phyloP scores from a whole-genome alignment of 371 early-diverging fungal genomes.

The Haplosporangium sp. region DNA sequence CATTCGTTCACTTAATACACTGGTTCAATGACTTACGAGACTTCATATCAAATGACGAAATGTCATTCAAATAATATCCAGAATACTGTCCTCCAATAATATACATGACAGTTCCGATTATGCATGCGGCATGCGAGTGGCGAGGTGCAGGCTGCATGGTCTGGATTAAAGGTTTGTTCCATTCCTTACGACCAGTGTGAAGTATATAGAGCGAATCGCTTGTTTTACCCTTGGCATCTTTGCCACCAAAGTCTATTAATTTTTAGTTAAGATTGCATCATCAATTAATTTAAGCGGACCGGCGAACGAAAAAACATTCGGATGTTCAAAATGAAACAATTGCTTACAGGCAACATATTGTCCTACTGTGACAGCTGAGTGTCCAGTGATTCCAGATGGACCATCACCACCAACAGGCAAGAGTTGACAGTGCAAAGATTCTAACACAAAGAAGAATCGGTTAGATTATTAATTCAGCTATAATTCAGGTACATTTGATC shows the following conservation, averaged over 20 bases:
- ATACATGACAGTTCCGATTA: slow-evolving; percentile 74
- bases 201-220: slow-evolving; percentile 36
- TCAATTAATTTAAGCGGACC: background rate
- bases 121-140: slow-evolving; percentile 75
- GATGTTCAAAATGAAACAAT: background rate
- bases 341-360: slow-evolving; percentile 54
- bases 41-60: slow-evolving; percentile 75
- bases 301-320: background rate
- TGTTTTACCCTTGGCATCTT: slow-evolving; percentile 54
- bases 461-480: background rate
- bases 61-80: slow-evolving; percentile 76
- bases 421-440: slow-evolving; percentile 47
- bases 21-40: slow-evolving; percentile 58
- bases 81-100: slow-evolving; percentile 81
- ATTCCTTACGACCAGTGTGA: slow-evolving; percentile 59
- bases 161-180: slow-evolving; percentile 68
- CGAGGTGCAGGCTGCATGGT: slow-evolving; percentile 72
- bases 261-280: background rate
- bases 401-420: slow-evolving; percentile 33
- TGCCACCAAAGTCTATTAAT: slow-evolving; percentile 51
- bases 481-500: background rate
- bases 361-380: slow-evolving; percentile 47
- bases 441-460: slow-evolving; percentile 13
- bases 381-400: slow-evolving; percentile 35
- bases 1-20: background rate